Percentiles rank a stretch among this genome's conserved stretches.
Evolutionary conservation across 305 asterid species (phyloP).

Genomic region (Fraxinus floribunda): DNA sequence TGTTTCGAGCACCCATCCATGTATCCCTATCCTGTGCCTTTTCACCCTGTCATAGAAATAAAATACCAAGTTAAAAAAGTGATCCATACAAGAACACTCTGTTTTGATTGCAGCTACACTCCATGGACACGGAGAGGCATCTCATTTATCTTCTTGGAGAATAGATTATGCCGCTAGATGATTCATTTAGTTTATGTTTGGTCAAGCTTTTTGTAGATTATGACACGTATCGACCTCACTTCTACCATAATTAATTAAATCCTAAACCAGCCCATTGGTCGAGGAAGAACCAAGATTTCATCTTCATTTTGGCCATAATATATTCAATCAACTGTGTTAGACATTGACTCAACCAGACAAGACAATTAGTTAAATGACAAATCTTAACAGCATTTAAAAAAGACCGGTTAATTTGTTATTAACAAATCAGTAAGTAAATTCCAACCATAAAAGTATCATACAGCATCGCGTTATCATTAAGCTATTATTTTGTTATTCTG

Average conservation of each 20-base stretch:
- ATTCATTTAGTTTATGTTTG: not conserved
- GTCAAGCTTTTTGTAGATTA: not conserved
- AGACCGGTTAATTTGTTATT: not conserved
- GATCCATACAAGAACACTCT: slow-evolving; percentile 10
- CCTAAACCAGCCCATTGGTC: not conserved
- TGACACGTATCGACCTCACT: not conserved
- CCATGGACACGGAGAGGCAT: slow-evolving; percentile 8
- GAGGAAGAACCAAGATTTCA: not conserved
- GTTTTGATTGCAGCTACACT: not conserved
- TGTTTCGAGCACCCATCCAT: slow-evolving; percentile 26
- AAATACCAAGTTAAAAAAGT: slow-evolving; percentile 1
- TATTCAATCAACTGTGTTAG: not conserved
- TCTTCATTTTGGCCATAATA: not conserved
- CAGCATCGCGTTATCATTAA: not conserved
- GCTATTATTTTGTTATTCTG: not conserved
- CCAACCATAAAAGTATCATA: slow-evolving; percentile 3
- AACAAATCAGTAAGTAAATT: not conserved
- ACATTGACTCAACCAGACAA: not conserved
- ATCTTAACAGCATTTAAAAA: not conserved
- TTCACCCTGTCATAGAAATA: slow-evolving; percentile 39
- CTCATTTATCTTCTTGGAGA: slow-evolving; percentile 1
- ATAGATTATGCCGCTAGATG: not conserved
- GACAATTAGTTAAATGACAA: not conserved
- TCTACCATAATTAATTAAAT: slow-evolving; percentile 3
- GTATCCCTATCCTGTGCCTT: slow-evolving; percentile 36